These are phyloP conservation scores for Alternaria gaisen DNA, from an alignment of 2,329 filamentous ascomycete species.

Conservation along the genomic window DNA sequence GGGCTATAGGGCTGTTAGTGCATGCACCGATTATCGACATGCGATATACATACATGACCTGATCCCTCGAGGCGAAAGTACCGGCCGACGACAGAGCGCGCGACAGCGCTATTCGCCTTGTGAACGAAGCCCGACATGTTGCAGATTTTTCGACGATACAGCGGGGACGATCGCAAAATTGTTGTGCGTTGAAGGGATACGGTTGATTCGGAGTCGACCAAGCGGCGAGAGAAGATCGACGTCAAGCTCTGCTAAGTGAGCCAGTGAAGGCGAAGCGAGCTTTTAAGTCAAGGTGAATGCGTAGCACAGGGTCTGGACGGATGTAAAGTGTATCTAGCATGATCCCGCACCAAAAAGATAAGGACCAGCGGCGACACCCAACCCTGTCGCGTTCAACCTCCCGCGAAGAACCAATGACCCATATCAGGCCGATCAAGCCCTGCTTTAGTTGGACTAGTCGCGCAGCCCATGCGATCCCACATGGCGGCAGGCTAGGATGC, in stretches of 20 bases:
- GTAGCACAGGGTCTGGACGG: conserved; percentile 19
- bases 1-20: conserved; percentile 18
- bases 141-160: conserved; percentile 20
- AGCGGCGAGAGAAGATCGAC: conserved; percentile 14
- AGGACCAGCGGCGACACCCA: conserved; percentile 36
- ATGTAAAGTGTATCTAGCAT: conserved; percentile 31
- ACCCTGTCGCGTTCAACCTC: conserved; percentile 14
- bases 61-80: conserved; percentile 81
- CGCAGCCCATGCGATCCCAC: conserved; percentile 17
- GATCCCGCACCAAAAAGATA: conserved; percentile 45
- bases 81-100: conserved; percentile 46
- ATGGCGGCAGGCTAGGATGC: conserved; percentile 13
- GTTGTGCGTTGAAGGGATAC: conserved; percentile 6
- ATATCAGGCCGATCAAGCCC: conserved; percentile 15
- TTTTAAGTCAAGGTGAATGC: conserved; percentile 19
- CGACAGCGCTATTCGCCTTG: conserved; percentile 46
- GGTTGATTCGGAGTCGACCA: conserved; percentile 10
- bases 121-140: conserved; percentile 47
- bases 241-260: conserved; percentile 12
- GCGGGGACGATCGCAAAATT: conserved; percentile 11
- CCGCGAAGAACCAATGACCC: conserved; percentile 16
- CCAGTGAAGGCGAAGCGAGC: conserved; percentile 17
- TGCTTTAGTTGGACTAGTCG: conserved; percentile 13
- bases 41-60: conserved; percentile 72
- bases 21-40: background rate